phyloP scores from a whole-genome alignment of 129 eudicot species.

The Flaveria trinervia region DNA sequence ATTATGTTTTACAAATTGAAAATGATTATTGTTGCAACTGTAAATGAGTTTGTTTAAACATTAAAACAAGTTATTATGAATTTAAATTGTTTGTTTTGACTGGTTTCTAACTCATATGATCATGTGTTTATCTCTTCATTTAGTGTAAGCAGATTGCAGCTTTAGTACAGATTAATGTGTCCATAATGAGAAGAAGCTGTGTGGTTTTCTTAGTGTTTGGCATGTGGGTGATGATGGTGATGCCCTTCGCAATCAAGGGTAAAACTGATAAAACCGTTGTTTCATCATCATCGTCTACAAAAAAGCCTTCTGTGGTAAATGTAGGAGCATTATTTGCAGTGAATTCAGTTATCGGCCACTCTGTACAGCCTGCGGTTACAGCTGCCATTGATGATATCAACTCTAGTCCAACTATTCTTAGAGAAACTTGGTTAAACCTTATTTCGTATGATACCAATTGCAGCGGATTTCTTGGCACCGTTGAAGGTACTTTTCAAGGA shows the following conservation, averaged over 20 bases:
- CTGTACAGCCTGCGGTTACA: constrained; percentile 59
- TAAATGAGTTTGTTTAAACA: too few relatives aligned
- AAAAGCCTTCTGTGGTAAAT: constrained; percentile 42
- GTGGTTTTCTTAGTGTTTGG: constrained; percentile 13
- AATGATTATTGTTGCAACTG: background rate
- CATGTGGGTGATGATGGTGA: constrained; percentile 32
- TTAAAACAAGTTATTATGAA: background rate
- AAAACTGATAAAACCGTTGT: constrained; percentile 29
- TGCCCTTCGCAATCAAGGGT: constrained; percentile 35
- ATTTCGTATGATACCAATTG: constrained; percentile 74
- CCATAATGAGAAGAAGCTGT: background rate
- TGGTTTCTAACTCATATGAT: background rate
- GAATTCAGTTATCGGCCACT: constrained; percentile 69
- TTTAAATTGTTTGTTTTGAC: background rate
- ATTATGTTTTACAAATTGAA: too few relatives aligned
- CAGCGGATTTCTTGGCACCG: constrained; percentile 73
- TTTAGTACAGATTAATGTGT: background rate
- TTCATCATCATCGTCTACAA: background rate
- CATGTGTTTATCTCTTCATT: background rate
- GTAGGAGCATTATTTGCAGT: constrained; percentile 67
- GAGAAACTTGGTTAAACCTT: constrained; percentile 48
- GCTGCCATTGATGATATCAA: constrained; percentile 81
- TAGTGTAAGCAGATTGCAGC: constrained; percentile 3
- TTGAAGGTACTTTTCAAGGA: constrained; percentile 48
- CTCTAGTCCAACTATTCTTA: constrained; percentile 50